These are phyloP conservation scores for Cucurbita maxima DNA, from an alignment of 306 rosid genomes.

Conservation along the genomic window DNA sequence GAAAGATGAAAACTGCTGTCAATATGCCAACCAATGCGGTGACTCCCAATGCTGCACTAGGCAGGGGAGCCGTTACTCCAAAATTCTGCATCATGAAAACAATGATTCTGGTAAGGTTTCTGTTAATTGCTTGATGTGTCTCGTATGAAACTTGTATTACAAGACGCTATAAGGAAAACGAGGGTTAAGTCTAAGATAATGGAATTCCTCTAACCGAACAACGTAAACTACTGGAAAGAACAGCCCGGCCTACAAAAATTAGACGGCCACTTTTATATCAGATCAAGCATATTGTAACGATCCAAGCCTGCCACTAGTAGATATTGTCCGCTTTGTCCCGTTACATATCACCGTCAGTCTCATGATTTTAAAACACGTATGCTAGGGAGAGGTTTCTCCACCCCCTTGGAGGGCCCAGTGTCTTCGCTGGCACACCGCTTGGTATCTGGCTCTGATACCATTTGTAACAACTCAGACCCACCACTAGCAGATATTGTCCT, in stretches of 20 bases:
- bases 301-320: not conserved
- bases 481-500: too few relatives aligned
- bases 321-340: too few relatives aligned
- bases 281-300: too few relatives aligned
- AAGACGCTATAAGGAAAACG: not conserved
- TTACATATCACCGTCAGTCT: too few relatives aligned
- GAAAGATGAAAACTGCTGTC: conserved; percentile 77
- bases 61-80: conserved; percentile 56
- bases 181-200: not conserved
- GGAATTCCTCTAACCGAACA: not conserved
- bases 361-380: too few relatives aligned
- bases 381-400: too few relatives aligned
- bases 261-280: not conserved
- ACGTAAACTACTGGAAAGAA: not conserved
- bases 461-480: too few relatives aligned
- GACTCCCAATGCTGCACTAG: conserved; percentile 75
- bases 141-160: not conserved
- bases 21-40: conserved; percentile 75
- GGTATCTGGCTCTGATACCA: too few relatives aligned
- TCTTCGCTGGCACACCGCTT: too few relatives aligned
- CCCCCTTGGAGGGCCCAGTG: too few relatives aligned
- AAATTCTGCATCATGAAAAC: conserved; percentile 47
- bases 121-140: not conserved
- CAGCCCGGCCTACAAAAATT: not conserved
- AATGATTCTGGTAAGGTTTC: not conserved